Evolutionary conservation across 805 yeast genomes (phyloP).

Genomic region (Candida railenensis): DNA sequence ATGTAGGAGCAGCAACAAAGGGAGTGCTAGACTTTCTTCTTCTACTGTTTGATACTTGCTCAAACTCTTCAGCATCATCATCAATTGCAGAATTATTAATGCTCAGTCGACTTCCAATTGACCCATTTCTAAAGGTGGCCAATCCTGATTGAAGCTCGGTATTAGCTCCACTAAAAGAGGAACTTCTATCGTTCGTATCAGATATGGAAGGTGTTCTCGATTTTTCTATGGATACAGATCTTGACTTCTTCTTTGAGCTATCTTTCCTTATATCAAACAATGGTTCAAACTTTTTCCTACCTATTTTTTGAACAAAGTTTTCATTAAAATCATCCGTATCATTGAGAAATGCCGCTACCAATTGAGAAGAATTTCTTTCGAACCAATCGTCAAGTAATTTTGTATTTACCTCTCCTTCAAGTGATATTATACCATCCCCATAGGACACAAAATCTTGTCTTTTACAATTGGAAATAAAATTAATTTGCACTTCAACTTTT

Average conservation of each 20-base stretch:
- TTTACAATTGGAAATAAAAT: slow-evolving; percentile 28
- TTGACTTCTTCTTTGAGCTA: slow-evolving; percentile 18
- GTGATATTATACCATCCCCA: slow-evolving; percentile 13
- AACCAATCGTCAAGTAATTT: slow-evolving; percentile 16
- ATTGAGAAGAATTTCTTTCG: slow-evolving; percentile 15
- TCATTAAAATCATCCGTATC: slow-evolving; percentile 24
- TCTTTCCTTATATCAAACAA: slow-evolving; percentile 29
- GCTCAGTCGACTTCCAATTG: background rate
- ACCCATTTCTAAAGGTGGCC: background rate
- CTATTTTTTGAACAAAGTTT: slow-evolving; percentile 32
- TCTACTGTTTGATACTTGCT: slow-evolving; percentile 22
- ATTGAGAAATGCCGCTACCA: slow-evolving; percentile 20
- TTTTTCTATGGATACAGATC: slow-evolving; percentile 8
- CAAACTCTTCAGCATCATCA: slow-evolving; percentile 23
- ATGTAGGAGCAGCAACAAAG: background rate
- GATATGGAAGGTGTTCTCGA: slow-evolving; percentile 2
- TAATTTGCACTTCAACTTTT: slow-evolving; percentile 27
- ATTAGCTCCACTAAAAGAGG: slow-evolving; percentile 1
- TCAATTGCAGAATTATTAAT: slow-evolving; percentile 16
- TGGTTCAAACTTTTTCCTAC: slow-evolving; percentile 33
- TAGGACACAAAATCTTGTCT: slow-evolving; percentile 17
- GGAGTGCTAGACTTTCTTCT: slow-evolving; percentile 11
- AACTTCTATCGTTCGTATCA: background rate
- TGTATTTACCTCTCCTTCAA: background rate
- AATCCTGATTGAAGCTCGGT: background rate